Conservation (phyloP, 139 green algal genomes). For the Mesotaenium endlicherianum region DNA sequence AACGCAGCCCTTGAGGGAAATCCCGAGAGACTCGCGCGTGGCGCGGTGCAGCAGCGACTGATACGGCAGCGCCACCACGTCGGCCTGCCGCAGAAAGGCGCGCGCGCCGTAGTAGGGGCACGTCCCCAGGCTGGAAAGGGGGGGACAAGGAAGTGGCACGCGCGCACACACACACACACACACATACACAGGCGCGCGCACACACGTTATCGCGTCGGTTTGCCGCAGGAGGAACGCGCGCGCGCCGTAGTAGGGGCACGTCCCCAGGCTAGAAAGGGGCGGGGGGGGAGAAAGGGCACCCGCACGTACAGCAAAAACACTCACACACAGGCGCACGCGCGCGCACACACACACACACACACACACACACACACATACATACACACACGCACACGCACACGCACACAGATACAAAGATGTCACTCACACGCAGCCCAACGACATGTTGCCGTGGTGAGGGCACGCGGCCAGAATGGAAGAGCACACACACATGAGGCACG, state of each 20-base stretch:
- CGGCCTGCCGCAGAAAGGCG: conserved; percentile 65
- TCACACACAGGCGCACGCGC: too few relatives aligned
- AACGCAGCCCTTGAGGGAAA: conserved; percentile 66
- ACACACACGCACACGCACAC: too few relatives aligned
- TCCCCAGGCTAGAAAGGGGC: neutral
- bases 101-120: conserved; percentile 86
- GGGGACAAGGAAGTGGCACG: neutral
- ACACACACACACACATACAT: too few relatives aligned
- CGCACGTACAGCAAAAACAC: too few relatives aligned
- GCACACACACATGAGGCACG: too few relatives aligned
- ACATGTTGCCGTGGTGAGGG: too few relatives aligned
- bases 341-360: too few relatives aligned
- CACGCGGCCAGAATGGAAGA: too few relatives aligned
- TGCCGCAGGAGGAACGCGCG: neutral
- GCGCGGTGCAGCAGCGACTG: conserved; percentile 50
- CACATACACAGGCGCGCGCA: too few relatives aligned
- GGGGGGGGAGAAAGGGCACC: neutral
- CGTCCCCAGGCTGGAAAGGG: neutral
- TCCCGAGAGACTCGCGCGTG: conserved; percentile 67
- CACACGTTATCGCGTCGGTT: neutral
- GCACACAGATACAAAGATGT: too few relatives aligned
- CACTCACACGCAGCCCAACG: too few relatives aligned
- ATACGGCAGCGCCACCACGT: conserved; percentile 91
- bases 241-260: neutral
- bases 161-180: neutral